Conservation (phyloP, 768 basidiomycete species). For the Mycena latifolia region DNA sequence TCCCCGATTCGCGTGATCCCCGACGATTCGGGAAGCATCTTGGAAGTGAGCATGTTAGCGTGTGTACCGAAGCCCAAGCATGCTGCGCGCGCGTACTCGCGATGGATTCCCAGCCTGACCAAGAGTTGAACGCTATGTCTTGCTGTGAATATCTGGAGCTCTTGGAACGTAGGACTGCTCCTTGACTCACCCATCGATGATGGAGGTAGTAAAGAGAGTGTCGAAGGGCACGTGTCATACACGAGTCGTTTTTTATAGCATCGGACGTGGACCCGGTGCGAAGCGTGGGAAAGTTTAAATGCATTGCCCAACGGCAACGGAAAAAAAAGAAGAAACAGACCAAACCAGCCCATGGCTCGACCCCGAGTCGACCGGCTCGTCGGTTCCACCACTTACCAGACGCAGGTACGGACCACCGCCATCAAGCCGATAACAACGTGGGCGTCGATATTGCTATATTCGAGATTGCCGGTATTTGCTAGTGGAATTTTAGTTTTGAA, state of each 20-base stretch:
- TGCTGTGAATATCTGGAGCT: slow-evolving; percentile 15
- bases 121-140: slow-evolving; percentile 15
- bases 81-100: slow-evolving; percentile 11
- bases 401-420: too few species aligned
- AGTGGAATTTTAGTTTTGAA: too few species aligned
- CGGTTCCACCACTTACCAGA: too few species aligned
- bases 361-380: too few species aligned
- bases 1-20: too few species aligned
- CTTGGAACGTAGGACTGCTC: slow-evolving; percentile 6
- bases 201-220: slow-evolving; percentile 4
- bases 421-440: too few species aligned
- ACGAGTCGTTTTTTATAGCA: slow-evolving; percentile 7
- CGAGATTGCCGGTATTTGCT: too few species aligned
- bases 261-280: not conserved
- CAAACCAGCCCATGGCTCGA: too few species aligned
- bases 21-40: slow-evolving; percentile 1
- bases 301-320: too few species aligned
- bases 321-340: too few species aligned
- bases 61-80: slow-evolving; percentile 14
- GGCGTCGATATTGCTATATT: too few species aligned
- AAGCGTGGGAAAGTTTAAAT: slow-evolving; percentile 1
- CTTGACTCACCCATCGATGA: slow-evolving; percentile 10
- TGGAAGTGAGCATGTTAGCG: slow-evolving; percentile 4
- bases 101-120: slow-evolving; percentile 17
- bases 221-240: slow-evolving; percentile 12